phyloP scores from a whole-genome alignment of 2,329 filamentous ascomycete genomes.

The Hypocrella siamensis region DNA sequence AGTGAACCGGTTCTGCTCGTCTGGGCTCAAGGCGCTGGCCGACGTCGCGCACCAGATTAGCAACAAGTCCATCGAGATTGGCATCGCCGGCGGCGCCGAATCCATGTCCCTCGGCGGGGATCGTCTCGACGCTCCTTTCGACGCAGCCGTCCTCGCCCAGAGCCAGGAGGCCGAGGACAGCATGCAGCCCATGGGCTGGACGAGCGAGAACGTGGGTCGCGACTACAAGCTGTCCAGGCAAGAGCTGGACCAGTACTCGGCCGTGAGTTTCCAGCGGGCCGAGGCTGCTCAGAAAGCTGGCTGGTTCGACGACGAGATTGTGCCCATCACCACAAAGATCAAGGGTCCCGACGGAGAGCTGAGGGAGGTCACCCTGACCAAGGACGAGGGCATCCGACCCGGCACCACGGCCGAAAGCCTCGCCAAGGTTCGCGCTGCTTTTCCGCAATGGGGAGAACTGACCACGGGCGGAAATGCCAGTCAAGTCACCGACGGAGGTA shows the following conservation, averaged over 20 bases:
- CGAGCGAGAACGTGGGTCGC: constrained; percentile 82
- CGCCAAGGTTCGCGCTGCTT: constrained; percentile 74
- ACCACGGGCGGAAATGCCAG: constrained; percentile 89
- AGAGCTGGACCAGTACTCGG: constrained; percentile 70
- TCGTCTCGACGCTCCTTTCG: constrained; percentile 55
- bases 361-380: constrained; percentile 63
- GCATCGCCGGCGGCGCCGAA: constrained; percentile 79
- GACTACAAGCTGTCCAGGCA: constrained; percentile 79
- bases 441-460: constrained; percentile 73
- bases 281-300: constrained; percentile 84
- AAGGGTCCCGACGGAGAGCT: constrained; percentile 71
- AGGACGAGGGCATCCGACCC: constrained; percentile 79
- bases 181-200: constrained; percentile 95
- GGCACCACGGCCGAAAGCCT: constrained; percentile 78
- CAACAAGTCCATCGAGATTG: constrained; percentile 67
- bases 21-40: constrained; percentile 85
- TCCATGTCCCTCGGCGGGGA: constrained; percentile 68
- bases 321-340: constrained; percentile 66
- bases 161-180: constrained; percentile 72
- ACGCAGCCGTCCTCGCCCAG: constrained; percentile 53
- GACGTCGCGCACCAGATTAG: constrained; percentile 84
- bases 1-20: constrained; percentile 94
- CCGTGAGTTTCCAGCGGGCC: constrained; percentile 74
- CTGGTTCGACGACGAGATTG: constrained; percentile 88
- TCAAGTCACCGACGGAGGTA: constrained; percentile 83